Percentiles rank a stretch among this genome's conserved stretches.
Conservation (phyloP, 805 yeast genomes). For the Pichia cephalocereana region DNA sequence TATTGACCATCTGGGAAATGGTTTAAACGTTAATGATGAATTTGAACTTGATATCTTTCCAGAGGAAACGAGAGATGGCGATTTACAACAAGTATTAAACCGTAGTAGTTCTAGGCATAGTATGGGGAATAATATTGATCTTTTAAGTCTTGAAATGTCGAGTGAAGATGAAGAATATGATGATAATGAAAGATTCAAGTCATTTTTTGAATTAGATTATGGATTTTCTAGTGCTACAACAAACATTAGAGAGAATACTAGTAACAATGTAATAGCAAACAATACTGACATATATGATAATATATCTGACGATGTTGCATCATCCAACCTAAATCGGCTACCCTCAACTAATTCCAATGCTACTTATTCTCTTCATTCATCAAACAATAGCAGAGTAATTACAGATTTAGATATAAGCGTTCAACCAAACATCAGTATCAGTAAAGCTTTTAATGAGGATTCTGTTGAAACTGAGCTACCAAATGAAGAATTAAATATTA, state of each 20-base stretch:
- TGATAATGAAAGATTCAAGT: slow-evolving; percentile 1
- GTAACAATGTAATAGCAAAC: neutral
- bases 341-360: neutral
- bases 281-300: neutral
- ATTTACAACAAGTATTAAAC: too few relatives aligned
- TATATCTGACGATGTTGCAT: too few relatives aligned
- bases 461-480: too few relatives aligned
- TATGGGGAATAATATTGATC: slow-evolving; percentile 2
- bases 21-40: slow-evolving; percentile 1
- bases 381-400: neutral
- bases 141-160: slow-evolving; percentile 2
- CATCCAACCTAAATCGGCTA: neutral
- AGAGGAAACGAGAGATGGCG: neutral
- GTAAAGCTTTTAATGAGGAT: neutral
- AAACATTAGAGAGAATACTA: neutral
- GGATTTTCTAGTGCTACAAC: neutral
- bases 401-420: neutral
- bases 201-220: slow-evolving; percentile 3
- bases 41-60: slow-evolving; percentile 2
- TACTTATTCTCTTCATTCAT: neutral
- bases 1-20: slow-evolving; percentile 2
- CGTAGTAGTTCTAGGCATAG: too few relatives aligned
- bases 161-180: slow-evolving; percentile 7
- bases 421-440: neutral
- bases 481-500: neutral